phyloP scores from a whole-genome alignment of 257 asterid species.

The Solanum chilense region DNA sequence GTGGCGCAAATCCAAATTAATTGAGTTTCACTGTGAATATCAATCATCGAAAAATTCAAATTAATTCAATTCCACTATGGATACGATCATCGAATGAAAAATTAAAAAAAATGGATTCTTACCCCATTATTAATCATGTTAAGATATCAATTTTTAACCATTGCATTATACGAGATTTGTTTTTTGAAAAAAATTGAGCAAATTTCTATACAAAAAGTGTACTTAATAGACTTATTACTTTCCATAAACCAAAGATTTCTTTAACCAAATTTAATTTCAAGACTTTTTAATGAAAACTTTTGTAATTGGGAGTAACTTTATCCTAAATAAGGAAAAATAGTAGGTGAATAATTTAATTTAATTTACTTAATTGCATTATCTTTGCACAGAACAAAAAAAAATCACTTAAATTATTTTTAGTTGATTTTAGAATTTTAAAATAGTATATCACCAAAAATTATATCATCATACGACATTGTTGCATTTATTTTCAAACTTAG shows the following conservation, averaged over 20 bases:
- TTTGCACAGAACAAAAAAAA: too few species aligned
- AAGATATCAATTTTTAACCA: background rate
- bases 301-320: background rate
- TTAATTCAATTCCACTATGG: accelerated
- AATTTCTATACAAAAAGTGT: background rate
- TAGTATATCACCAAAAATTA: too few species aligned
- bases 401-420: too few species aligned
- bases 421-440: too few species aligned
- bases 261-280: background rate
- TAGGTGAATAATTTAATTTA: background rate
- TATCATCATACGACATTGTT: background rate
- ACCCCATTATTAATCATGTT: background rate
- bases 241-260: background rate
- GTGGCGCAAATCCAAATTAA: too few species aligned
- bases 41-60: too few species aligned
- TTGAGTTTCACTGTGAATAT: background rate
- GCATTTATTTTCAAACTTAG: too few species aligned
- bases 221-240: background rate
- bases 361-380: background rate
- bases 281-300: background rate
- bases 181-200: background rate
- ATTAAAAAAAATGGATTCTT: background rate
- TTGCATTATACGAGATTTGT: background rate
- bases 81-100: background rate
- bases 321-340: background rate